Conservation (phyloP, 2,329 filamentous ascomycete species). For the Xylariaceae sp. region DNA sequence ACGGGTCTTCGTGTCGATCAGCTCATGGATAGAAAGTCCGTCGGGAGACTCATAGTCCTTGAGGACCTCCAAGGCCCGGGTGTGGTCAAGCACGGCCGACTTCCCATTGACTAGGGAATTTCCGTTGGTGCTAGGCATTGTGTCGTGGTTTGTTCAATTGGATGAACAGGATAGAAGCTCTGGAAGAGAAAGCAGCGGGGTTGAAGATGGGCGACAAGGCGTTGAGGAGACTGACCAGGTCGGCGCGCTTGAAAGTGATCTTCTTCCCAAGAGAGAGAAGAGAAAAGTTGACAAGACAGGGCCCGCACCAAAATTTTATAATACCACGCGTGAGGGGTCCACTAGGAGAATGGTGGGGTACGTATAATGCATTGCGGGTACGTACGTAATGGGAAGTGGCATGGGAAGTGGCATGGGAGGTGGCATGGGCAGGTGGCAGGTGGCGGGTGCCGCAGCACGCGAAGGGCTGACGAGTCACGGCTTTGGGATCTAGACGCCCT, state of each 20-base stretch:
- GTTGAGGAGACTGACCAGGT: constrained; percentile 32
- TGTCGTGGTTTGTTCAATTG: constrained; percentile 35
- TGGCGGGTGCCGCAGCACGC: no score
- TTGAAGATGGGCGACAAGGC: constrained; percentile 39
- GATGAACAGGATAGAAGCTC: constrained; percentile 30
- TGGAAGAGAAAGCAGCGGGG: constrained; percentile 34
- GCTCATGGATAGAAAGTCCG: constrained; percentile 79
- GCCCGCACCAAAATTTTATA: constrained; percentile 41
- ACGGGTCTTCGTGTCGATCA: constrained; percentile 87
- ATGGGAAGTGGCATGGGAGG: no score
- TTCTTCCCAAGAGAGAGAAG: constrained; percentile 53
- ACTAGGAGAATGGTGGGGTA: constrained; percentile 2
- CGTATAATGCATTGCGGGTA: neutral
- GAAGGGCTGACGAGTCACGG: no score
- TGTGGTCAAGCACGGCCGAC: constrained; percentile 64
- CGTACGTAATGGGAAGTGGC: no score
- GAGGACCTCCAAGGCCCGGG: constrained; percentile 73
- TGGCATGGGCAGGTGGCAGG: no score
- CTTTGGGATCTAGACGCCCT: no score
- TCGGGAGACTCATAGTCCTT: constrained; percentile 76
- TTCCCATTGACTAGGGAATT: constrained; percentile 50
- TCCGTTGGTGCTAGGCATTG: constrained; percentile 71
- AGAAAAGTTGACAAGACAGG: constrained; percentile 30
- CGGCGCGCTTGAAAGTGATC: constrained; percentile 39
- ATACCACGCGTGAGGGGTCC: neutral